These are phyloP conservation scores for Miscanthus lutarioriparius DNA, from an alignment of 176 grass and related monocot species.

Conservation along the genomic window DNA sequence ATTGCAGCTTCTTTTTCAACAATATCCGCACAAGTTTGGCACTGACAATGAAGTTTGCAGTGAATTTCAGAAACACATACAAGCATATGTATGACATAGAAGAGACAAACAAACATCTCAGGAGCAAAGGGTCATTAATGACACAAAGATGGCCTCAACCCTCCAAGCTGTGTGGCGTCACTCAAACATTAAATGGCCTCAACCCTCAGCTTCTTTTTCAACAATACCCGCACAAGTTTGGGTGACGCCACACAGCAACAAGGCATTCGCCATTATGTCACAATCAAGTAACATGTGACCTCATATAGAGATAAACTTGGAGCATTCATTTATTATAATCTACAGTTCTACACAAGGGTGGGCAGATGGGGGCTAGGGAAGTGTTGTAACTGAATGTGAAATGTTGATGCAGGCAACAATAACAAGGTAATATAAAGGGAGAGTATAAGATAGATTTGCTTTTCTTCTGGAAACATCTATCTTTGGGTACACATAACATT, in stretches of 20 bases:
- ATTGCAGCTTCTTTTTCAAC: slow-evolving; percentile 8
- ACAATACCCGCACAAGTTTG: background rate
- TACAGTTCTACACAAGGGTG: background rate
- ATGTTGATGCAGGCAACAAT: background rate
- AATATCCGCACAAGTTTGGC: background rate
- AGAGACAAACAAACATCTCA: background rate
- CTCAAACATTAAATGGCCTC: background rate
- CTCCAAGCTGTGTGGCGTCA: background rate
- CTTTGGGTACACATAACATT: background rate
- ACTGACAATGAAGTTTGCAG: background rate
- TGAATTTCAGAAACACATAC: slow-evolving; percentile 17
- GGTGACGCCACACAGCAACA: background rate
- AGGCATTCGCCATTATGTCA: slow-evolving; percentile 3
- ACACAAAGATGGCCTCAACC: background rate
- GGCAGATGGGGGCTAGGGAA: background rate
- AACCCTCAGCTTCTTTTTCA: too few species aligned
- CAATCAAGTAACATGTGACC: background rate
- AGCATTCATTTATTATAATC: background rate
- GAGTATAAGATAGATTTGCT: background rate
- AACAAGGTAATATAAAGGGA: background rate
- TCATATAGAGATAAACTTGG: background rate
- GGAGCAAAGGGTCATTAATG: slow-evolving; percentile 4
- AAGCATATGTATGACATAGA: background rate
- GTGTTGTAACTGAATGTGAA: background rate
- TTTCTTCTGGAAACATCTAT: background rate